Evolutionary conservation across 176 grass and related monocot species (phyloP).

Genomic region (Zoysia pacifica): DNA sequence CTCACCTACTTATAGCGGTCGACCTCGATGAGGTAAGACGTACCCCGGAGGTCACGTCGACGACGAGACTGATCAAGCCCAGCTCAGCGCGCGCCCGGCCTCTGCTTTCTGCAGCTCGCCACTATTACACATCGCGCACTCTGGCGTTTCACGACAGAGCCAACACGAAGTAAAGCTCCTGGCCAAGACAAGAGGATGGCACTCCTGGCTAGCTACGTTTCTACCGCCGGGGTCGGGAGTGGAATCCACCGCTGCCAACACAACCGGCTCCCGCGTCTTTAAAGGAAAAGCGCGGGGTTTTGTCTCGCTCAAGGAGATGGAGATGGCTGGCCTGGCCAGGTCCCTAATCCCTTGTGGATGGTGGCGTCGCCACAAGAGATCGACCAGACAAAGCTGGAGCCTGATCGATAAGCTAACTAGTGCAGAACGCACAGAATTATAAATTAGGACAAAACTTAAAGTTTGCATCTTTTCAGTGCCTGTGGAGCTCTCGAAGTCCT

Average conservation of each 20-base stretch:
- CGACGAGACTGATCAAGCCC: not conserved
- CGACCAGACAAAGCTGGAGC: not conserved
- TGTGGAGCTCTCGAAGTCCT: no score
- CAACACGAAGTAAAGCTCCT: no score
- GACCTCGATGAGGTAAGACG: not conserved
- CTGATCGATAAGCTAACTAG: no score
- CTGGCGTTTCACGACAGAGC: not conserved
- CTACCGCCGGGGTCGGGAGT: constrained; percentile 19
- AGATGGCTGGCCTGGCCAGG: not conserved
- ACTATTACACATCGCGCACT: constrained; percentile 30
- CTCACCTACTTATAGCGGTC: not conserved
- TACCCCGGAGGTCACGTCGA: no score
- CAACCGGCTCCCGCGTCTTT: not conserved
- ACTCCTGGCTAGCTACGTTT: not conserved
- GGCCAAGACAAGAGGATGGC: not conserved
- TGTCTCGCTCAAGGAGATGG: not conserved
- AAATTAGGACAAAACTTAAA: not conserved
- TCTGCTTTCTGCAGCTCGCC: not conserved
- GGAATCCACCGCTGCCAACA: constrained; percentile 35
- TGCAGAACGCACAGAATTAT: no score
- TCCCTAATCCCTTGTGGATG: not conserved
- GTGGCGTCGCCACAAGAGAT: constrained; percentile 37
- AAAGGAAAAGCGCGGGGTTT: not conserved
- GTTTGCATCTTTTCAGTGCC: no score
- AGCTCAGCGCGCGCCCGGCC: not conserved